Base-by-base conservation (phyloP, 1,139 yeast genomes). In the Taphrina communis region DNA sequence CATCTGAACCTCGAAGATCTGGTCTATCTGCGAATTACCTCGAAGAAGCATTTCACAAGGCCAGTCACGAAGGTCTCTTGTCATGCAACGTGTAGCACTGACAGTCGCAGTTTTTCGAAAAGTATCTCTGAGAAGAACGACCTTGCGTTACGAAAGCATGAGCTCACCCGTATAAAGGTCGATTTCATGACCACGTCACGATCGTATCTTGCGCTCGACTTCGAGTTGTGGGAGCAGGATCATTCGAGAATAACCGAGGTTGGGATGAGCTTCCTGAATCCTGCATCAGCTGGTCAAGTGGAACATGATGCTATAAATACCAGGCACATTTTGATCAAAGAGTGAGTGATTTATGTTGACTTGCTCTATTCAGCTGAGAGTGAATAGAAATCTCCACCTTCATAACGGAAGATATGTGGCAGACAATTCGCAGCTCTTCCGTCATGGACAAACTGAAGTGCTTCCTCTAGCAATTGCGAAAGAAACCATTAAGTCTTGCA, bases 171-270 rank as follows among this genome's bases (percentile, higher is more conserved):
- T 14, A 19, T 19, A 8, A 35, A 38, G 19, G 31, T 12, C 11
- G 59, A 55, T 11, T 55, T 55, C 25, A 11, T n/a, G 14, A 21
- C 38, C 2, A 21, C 2, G 12, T 9, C 57, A 9, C 48, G 38
- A 6, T 35, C 25, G n/a, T 60, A 60, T 36, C 19, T 60, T 14
- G 65, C 65, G 12, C 19, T 50, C 9, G 57, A 60, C 25, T 60
- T 60, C 38, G 65, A 60, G 50, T 38, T 25, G 25, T 60, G 44
- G 31, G 65, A 60, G 65, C 48, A 19, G 36, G 39, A 60, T 60
- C 65, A 50, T 11, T 39, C 57, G 31, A 25, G 14, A n/a, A 42
- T 51, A n/a, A 60, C 65, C n/a, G 65, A 60, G 57, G n/a, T 60
- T 38, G 65, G 65, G 25, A n/a, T 60, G n/a, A 19, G 52, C 19